Evolutionary conservation across 2,329 filamentous ascomycete genomes (phyloP), one percentile per base, ranked within the genome.

Genomic region (Lachnellula subtilissima): DNA sequence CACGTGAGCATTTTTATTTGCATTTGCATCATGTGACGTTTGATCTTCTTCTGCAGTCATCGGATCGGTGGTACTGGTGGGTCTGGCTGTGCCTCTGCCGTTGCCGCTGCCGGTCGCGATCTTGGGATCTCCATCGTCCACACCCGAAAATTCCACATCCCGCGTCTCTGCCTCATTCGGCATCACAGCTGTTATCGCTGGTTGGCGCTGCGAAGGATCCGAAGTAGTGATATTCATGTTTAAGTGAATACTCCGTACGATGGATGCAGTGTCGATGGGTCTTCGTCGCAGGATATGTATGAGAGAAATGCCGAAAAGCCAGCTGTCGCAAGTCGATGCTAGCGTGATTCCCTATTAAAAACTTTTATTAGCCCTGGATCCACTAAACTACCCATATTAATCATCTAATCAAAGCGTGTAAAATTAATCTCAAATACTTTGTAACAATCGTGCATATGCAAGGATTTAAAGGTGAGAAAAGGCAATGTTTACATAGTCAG

Each of bases 271-370:
- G 14, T 28, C 3, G 14, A 22, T 14, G 9, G 23, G 42, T 45
- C 19, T n/a, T 14, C 7, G 42, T 45, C 45, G 45, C 45, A 28
- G 23, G 23, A 47, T 47, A 47, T 35, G 45, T 15, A 47, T 15
- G 45, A 47, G 15, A 28, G 22, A 7, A 47, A 22, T 5, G 12
- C 8, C 8, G 15, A 17, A 47, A 32, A 11, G 4, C 45, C 12
- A 22, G 19, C 25, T 14, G 45, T 22, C 17, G 23, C 28, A 32
- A 28, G 19, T 37, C 8, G 17, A n/a, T 51, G 49, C 49, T 51
- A 51, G 49, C 49, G 49, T 51, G 49, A 15, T 28, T 40, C 12
- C 37, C 37, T 51, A 51, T 51, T 51, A 32, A 42, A 25, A 14
- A 9, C 14, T 28, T 32, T 37, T 51, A 43, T 51, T 51, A 51